Conservation (phyloP, 345 rosid genomes). For the Gossypium longicalyx region DNA sequence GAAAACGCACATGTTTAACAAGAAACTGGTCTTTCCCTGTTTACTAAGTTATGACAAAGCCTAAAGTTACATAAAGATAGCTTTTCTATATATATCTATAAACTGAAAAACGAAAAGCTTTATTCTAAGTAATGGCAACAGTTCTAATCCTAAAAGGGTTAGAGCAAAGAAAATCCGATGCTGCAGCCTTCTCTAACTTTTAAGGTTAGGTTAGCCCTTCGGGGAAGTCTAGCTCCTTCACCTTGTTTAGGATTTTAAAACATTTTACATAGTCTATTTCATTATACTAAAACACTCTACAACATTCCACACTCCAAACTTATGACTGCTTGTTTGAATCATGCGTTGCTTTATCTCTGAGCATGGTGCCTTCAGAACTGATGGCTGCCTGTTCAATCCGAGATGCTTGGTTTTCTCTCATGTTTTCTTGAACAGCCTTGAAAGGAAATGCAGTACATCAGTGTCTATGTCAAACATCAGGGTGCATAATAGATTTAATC, state of each 20-base stretch:
- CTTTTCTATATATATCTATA: neutral
- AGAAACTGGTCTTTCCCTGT: too few relatives aligned
- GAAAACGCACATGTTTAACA: too few relatives aligned
- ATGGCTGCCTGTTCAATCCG: constrained; percentile 18
- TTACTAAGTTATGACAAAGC: neutral
- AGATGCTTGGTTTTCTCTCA: constrained; percentile 40
- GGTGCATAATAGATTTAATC: neutral
- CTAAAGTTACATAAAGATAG: neutral
- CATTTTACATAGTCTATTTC: neutral
- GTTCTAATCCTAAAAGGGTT: constrained; percentile 1
- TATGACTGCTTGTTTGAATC: neutral
- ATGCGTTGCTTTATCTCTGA: constrained; percentile 14
- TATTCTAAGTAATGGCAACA: neutral
- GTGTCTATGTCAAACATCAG: constrained; percentile 4
- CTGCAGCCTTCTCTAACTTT: constrained; percentile 5
- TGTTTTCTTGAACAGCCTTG: constrained; percentile 90
- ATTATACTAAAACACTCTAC: neutral
- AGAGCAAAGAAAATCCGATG: neutral
- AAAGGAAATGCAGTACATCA: constrained; percentile 9
- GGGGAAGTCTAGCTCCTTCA: neutral
- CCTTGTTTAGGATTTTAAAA: constrained; percentile 1
- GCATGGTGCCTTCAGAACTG: constrained; percentile 14
- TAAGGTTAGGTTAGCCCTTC: neutral
- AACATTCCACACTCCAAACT: constrained; percentile 2
- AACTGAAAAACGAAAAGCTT: neutral